phyloP scores from a whole-genome alignment of 163 green algal species.

The Chlamydomonas reinhardtii region DNA sequence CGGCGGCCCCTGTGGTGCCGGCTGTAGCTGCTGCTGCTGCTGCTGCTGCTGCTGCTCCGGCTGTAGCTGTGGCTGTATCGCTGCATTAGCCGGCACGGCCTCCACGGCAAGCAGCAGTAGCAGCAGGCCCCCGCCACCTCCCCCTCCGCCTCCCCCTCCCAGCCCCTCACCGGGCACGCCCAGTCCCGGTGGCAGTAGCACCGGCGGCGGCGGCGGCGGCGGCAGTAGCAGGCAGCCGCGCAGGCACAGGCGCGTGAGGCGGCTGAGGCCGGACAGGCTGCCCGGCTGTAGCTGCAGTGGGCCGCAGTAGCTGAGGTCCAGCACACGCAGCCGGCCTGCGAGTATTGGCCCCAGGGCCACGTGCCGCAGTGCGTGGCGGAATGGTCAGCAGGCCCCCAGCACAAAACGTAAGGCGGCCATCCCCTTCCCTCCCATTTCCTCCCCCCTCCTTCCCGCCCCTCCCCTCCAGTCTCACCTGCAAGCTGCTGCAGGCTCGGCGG shows the following conservation, averaged over 20 bases:
- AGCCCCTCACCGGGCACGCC: background rate
- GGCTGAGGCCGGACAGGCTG: background rate
- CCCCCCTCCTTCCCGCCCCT: no score
- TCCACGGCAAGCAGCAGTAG: no score
- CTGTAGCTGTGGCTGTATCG: background rate
- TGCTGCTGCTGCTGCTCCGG: background rate
- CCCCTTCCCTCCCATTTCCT: no score
- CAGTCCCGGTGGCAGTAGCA: background rate
- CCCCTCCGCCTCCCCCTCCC: background rate
- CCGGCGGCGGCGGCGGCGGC: background rate
- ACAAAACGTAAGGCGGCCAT: background rate
- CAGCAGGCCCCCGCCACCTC: background rate
- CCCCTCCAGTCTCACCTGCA: no score
- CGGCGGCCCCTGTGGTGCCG: background rate
- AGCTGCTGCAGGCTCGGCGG: no score
- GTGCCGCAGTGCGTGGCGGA: no score
- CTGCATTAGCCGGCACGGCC: no score
- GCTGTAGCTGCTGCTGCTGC: background rate
- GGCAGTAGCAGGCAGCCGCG: conserved; percentile 16
- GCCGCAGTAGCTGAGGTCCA: conserved; percentile 24
- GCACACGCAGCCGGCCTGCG: conserved; percentile 1
- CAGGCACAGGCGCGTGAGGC: conserved; percentile 13
- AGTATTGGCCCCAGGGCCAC: no score
- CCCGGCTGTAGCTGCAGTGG: conserved; percentile 19
- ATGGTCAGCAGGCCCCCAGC: background rate